Conservation (phyloP, 345 rosid species). For the Syzygium jambos region DNA sequence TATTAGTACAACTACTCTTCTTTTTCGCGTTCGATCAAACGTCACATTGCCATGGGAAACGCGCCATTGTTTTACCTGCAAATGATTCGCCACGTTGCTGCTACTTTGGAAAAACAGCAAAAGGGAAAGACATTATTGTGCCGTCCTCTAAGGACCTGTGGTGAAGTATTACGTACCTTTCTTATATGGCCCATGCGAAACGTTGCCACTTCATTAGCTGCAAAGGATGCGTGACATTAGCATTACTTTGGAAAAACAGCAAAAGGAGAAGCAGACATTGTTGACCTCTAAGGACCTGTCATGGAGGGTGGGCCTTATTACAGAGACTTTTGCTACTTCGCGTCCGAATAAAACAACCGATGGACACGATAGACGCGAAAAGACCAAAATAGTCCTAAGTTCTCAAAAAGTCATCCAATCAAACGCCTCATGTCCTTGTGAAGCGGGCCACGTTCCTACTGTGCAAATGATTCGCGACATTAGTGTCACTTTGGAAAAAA, state of each 20-base stretch:
- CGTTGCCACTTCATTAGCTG: background rate
- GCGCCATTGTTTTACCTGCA: no score
- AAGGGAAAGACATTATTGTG: background rate
- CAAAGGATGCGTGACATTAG: background rate
- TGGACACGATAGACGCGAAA: fast-evolving
- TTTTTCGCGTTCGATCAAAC: background rate
- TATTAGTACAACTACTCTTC: background rate
- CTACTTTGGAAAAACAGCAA: background rate
- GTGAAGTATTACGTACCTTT: background rate
- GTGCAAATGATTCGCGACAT: background rate
- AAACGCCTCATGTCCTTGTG: background rate
- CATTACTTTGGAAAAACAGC: no score
- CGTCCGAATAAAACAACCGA: background rate
- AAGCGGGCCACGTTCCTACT: no score
- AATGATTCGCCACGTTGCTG: background rate
- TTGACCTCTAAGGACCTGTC: no score
- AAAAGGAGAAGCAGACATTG: background rate
- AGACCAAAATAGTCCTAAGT: background rate
- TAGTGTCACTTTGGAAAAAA: background rate
- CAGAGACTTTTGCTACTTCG: no score
- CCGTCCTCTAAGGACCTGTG: background rate
- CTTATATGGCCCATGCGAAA: background rate
- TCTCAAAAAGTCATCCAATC: fast-evolving
- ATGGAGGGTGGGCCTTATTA: background rate
- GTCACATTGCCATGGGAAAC: background rate